A percentile compares a stretch with the other conserved stretches of the same genome.
Conservation (phyloP, 176 grass and related monocot genomes). For the Phoenix roebelenii region DNA sequence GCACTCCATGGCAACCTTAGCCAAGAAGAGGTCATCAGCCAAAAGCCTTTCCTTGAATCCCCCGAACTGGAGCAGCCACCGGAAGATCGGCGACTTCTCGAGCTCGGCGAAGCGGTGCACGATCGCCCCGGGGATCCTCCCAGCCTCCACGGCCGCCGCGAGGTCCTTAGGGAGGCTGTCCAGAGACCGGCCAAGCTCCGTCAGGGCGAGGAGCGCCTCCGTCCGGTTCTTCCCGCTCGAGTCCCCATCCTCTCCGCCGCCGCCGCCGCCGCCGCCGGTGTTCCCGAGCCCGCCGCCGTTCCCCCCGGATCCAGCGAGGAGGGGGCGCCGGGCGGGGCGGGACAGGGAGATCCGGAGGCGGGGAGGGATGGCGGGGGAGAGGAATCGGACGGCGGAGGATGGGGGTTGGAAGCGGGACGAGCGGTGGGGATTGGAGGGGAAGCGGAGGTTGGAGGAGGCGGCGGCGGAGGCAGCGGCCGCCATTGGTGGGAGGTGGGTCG, state of each 20-base stretch:
- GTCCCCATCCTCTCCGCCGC: constrained; percentile 20
- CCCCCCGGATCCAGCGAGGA: constrained; percentile 25
- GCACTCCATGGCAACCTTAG: constrained; percentile 88
- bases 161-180: constrained; percentile 77
- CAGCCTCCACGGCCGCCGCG: constrained; percentile 57
- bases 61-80: constrained; percentile 82
- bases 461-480: constrained; percentile 5
- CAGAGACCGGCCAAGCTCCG: constrained; percentile 60
- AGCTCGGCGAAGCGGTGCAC: constrained; percentile 58
- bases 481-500: background rate
- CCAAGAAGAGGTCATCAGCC: constrained; percentile 95
- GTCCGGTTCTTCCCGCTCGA: constrained; percentile 28
- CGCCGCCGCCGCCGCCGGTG: background rate
- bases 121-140: constrained; percentile 58
- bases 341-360: constrained; percentile 13
- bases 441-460: constrained; percentile 6
- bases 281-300: background rate
- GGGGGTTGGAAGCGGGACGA: constrained; percentile 3
- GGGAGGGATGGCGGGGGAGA: constrained; percentile 11
- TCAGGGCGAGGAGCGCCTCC: constrained; percentile 66
- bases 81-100: constrained; percentile 56
- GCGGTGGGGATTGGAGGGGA: constrained; percentile 15
- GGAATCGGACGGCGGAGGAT: constrained; percentile 21
- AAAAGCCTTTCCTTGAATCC: constrained; percentile 96
- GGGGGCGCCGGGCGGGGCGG: constrained; percentile 20